phyloP scores from a whole-genome alignment of 371 early-diverging fungal species.

The Circinella minor region DNA sequence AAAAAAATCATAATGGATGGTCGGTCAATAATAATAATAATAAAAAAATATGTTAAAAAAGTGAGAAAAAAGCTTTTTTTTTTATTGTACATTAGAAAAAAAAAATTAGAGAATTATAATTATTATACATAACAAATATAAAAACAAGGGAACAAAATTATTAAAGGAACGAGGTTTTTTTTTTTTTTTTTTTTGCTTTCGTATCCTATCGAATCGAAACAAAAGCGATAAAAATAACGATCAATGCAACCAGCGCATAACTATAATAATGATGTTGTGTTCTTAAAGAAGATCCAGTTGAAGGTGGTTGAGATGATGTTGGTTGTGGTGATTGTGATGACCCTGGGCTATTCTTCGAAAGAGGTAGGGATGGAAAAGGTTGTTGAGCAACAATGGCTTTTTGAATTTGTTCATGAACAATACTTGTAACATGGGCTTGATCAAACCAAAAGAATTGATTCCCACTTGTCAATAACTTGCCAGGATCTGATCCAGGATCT shows the following conservation, averaged over 20 bases:
- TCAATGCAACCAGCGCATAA: background rate
- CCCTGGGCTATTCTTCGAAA: background rate
- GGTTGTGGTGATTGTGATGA: too few species aligned
- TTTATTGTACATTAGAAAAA: background rate
- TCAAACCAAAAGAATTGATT: constrained; percentile 18
- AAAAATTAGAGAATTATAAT: background rate
- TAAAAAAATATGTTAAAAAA: background rate
- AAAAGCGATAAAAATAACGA: background rate
- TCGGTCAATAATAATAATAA: background rate
- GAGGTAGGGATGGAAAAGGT: constrained; percentile 2
- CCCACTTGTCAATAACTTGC: background rate
- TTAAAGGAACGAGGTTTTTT: too few species aligned
- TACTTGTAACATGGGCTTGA: constrained; percentile 12
- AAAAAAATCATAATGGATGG: background rate
- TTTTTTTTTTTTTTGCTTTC: too few species aligned
- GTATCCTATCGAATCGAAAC: background rate
- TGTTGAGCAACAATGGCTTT: constrained; percentile 8
- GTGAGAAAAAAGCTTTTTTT: background rate
- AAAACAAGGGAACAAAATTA: background rate
- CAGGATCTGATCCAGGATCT: background rate
- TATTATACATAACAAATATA: background rate
- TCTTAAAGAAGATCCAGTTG: background rate
- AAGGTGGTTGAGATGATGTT: background rate
- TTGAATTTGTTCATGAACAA: constrained; percentile 11
- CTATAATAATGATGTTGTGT: background rate